A percentile compares a stretch with the other conserved stretches of the same genome.
These are phyloP conservation scores for Neurospora sp. DNA, from an alignment of 495 filamentous ascomycete genomes.

Conservation along the genomic window DNA sequence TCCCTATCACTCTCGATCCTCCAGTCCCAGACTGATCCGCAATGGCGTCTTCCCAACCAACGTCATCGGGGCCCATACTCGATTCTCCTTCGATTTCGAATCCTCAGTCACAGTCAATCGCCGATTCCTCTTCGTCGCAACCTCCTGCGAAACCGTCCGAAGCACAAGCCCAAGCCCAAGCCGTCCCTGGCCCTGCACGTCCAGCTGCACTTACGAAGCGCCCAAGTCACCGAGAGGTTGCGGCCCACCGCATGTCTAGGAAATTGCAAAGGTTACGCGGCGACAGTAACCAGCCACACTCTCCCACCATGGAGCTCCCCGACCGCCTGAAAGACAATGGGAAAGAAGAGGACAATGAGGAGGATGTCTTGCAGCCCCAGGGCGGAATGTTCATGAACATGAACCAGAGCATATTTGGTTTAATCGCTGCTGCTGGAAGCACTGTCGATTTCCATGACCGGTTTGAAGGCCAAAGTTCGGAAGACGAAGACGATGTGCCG, in stretches of 20 bases:
- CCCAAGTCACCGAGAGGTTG: conserved; percentile 12
- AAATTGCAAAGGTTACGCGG: conserved; percentile 50
- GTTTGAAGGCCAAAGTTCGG: conserved; percentile 72
- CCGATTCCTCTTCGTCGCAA: neutral
- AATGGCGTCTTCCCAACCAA: conserved; percentile 8
- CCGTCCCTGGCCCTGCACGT: neutral
- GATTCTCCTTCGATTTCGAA: neutral
- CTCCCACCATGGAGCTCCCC: conserved; percentile 61
- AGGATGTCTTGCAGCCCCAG: conserved; percentile 64
- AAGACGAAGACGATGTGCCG: conserved; percentile 47
- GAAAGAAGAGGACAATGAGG: conserved; percentile 45
- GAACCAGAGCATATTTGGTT: conserved; percentile 90
- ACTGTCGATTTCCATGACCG: conserved; percentile 67
- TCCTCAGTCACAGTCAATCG: neutral
- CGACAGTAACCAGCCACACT: conserved; percentile 36
- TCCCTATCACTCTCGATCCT: neutral
- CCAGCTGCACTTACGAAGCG: neutral
- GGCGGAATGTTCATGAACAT: conserved; percentile 53
- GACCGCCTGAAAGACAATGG: conserved; percentile 66
- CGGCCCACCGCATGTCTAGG: conserved; percentile 27
- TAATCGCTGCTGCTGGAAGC: conserved; percentile 86
- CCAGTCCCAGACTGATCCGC: neutral
- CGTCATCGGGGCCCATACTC: conserved; percentile 8
- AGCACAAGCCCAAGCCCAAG: conserved; percentile 4
- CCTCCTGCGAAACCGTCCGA: neutral